Base-by-base conservation (phyloP, 805 yeast genomes). In the Candida maesae region DNA sequence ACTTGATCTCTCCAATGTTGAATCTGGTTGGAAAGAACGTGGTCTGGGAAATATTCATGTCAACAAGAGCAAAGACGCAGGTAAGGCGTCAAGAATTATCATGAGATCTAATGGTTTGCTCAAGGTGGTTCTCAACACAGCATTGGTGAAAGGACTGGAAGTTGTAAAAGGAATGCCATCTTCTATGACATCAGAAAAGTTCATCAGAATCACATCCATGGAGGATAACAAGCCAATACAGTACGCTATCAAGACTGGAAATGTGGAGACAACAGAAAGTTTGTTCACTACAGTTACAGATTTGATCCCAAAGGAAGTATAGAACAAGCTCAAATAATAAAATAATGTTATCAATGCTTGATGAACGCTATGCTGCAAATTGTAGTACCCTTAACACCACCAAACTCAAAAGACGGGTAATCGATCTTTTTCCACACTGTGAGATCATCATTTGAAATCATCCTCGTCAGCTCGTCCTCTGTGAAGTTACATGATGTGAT, bases 401-500 rank as follows among this genome's bases (percentile, higher is more conserved):
- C 97, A 63, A 89, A 91, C 59, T 83, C 77, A 58, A 88, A 88
- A 6, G 76, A 71, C 8, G 96, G 96, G 61, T 93, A 91, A 11
- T 76, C 63, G 35, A 91, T 76, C 16, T 70, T 70, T 49, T 78
- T 76, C 84, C 86, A 85, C 3, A 75, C 74, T 52, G 66, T 61
- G 42, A 86, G 65, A 15, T 42, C 41, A 8, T 68, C 69, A 13
- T 65, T 65, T 26, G 71, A 68, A 4, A 82, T 67, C 27, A 84
- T 69, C 19, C 64, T 63, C 2, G 68, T 68, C 38, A 93, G 71
- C 59, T 93, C 99, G 0, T 67, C 64, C 54, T 85, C 84, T 1
- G 98, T 91, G 61, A 93, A 93, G 61, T 93, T 93, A 62, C 99
- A 93, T 19, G 96, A 85, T 0, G 99, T 93, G 29, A 93, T 81